Conservation (phyloP, 495 filamentous ascomycete genomes). For the Trichoderma erinaceum region DNA sequence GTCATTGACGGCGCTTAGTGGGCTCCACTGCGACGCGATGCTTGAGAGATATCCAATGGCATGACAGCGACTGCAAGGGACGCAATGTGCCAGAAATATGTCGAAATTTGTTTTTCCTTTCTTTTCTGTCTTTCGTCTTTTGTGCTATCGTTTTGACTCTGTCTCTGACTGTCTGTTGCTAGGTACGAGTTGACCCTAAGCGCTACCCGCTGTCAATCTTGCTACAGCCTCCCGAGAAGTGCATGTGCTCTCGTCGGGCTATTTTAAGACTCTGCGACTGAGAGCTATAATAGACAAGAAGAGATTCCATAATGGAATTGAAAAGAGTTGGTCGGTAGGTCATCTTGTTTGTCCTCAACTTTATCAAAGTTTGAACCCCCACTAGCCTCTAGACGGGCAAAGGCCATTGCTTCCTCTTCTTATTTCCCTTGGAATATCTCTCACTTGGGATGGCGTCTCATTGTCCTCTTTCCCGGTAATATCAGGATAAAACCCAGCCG, state of each 20-base stretch:
- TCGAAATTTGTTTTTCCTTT: conserved; percentile 17
- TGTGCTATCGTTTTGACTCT: conserved; percentile 45
- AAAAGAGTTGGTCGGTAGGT: background rate
- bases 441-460: conserved; percentile 7
- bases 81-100: conserved; percentile 10
- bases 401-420: conserved; percentile 4
- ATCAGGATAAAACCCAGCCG: background rate
- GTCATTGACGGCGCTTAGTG: background rate
- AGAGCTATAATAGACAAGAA: conserved; percentile 31
- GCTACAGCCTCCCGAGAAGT: conserved; percentile 30
- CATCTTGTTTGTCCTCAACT: background rate
- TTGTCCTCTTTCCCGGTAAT: background rate
- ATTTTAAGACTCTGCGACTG: conserved; percentile 42
- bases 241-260: conserved; percentile 27
- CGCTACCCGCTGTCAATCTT: conserved; percentile 48
- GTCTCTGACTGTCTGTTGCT: conserved; percentile 32
- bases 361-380: conserved; percentile 5
- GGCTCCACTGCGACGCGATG: conserved; percentile 6
- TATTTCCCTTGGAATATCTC: background rate
- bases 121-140: conserved; percentile 17
- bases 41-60: conserved; percentile 6
- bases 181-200: conserved; percentile 33
- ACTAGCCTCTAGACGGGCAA: background rate
- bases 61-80: conserved; percentile 13
- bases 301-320: background rate